These are phyloP conservation scores for Diaporthe amygdali DNA, from an alignment of 2,329 filamentous ascomycete genomes.

Conservation along the genomic window DNA sequence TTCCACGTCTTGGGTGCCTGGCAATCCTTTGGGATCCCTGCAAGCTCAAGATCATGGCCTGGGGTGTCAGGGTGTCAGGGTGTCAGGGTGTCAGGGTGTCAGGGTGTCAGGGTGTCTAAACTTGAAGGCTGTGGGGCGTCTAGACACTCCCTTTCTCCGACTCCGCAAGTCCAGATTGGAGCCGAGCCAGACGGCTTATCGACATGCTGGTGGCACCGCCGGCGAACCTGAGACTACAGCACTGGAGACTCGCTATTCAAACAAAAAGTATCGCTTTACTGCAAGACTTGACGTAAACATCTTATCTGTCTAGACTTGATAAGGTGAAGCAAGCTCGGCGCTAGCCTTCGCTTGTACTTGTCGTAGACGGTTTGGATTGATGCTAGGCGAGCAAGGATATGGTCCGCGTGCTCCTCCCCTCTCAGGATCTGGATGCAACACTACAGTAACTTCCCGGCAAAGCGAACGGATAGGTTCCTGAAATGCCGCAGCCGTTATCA, in stretches of 20 bases:
- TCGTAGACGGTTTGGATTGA: not conserved
- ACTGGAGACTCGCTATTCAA: too few species aligned
- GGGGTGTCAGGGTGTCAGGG: not conserved
- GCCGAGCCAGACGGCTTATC: not conserved
- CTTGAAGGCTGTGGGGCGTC: not conserved
- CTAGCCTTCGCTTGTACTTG: not conserved
- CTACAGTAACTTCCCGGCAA: not conserved
- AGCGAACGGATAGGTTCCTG: not conserved
- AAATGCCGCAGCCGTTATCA: constrained; percentile 6
- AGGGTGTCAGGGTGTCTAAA: too few species aligned
- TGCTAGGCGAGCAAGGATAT: not conserved
- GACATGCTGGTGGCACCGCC: not conserved
- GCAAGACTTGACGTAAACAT: not conserved
- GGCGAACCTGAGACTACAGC: not conserved
- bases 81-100: too few species aligned
- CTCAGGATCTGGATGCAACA: not conserved
- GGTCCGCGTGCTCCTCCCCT: not conserved
- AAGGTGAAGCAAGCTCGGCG: not conserved
- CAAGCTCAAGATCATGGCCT: not conserved
- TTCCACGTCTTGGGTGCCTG: not conserved
- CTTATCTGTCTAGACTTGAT: not conserved
- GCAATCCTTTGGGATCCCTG: not conserved
- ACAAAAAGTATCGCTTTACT: not conserved
- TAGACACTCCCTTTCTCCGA: not conserved
- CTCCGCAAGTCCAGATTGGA: not conserved